Evolutionary conservation across 2,329 filamentous ascomycete genomes (phyloP).

Genomic region (Aspergillus oerlinghausenensis): DNA sequence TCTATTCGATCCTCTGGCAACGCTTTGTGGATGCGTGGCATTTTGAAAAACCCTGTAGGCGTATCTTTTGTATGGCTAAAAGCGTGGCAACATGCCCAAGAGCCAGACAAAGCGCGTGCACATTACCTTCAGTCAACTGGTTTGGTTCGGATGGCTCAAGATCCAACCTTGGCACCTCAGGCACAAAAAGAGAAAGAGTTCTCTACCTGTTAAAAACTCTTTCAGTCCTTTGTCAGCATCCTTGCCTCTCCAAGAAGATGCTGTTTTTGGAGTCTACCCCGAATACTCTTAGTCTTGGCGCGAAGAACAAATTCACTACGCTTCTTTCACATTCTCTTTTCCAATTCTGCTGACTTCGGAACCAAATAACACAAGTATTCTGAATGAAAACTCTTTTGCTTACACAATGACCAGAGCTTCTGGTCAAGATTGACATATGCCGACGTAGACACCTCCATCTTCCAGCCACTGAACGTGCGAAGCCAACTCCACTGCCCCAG

Average conservation of each 20-base stretch:
- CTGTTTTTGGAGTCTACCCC: no score
- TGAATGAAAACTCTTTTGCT: neutral
- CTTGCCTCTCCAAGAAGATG: no score
- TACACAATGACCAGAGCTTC: neutral
- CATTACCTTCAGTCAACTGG: neutral
- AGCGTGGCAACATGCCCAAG: neutral
- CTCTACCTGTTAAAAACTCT: neutral
- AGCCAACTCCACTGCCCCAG: neutral
- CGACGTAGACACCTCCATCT: neutral
- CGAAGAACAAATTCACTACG: no score
- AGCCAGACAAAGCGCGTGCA: neutral
- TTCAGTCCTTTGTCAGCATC: neutral
- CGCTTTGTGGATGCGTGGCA: neutral
- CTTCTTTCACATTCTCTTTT: neutral
- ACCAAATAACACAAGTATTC: neutral
- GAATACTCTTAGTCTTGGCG: neutral
- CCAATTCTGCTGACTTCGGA: neutral
- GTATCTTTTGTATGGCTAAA: neutral
- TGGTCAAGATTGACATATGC: neutral
- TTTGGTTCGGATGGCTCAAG: neutral
- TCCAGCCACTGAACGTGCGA: neutral
- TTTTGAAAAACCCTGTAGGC: neutral
- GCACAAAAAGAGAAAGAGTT: neutral
- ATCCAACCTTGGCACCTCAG: neutral
- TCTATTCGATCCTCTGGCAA: neutral